Conservation (phyloP, 1,139 yeast genomes). For the Citeromyces hawaiiensis region DNA sequence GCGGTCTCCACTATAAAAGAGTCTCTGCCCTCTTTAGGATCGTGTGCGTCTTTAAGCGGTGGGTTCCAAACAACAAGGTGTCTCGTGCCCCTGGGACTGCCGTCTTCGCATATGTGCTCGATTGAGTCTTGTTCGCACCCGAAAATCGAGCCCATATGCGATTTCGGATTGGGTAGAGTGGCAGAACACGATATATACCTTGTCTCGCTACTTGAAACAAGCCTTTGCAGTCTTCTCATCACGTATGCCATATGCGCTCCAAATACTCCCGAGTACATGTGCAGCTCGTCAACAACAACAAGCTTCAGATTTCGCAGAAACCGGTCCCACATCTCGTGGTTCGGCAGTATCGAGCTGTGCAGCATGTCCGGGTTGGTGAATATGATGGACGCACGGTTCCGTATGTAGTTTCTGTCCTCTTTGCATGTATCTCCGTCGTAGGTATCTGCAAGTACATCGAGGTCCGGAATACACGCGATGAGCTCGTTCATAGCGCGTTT, state of each 20-base stretch:
- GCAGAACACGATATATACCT: slow-evolving; percentile 88
- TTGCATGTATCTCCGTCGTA: slow-evolving; percentile 88
- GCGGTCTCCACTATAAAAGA: slow-evolving; percentile 71
- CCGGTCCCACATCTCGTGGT: slow-evolving; percentile 56
- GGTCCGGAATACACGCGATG: slow-evolving; percentile 26
- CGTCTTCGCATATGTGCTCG: slow-evolving; percentile 55
- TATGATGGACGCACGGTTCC: slow-evolving; percentile 58
- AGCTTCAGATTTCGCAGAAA: slow-evolving; percentile 52
- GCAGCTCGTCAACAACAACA: slow-evolving; percentile 84
- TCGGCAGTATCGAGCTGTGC: slow-evolving; percentile 75
- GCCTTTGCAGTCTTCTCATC: slow-evolving; percentile 60
- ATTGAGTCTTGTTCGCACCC: slow-evolving; percentile 38
- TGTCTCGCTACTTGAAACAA: slow-evolving; percentile 39
- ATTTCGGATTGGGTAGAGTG: slow-evolving; percentile 60
- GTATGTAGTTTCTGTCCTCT: slow-evolving; percentile 33
- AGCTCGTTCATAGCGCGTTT: slow-evolving; percentile 59
- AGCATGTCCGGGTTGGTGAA: slow-evolving; percentile 94
- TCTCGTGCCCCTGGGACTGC: slow-evolving; percentile 77
- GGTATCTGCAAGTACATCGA: slow-evolving; percentile 46
- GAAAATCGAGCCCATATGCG: slow-evolving; percentile 62
- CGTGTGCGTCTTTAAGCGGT: slow-evolving; percentile 46
- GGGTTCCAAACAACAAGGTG: slow-evolving; percentile 78
- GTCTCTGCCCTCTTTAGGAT: slow-evolving; percentile 48
- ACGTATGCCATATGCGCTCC: slow-evolving; percentile 87
- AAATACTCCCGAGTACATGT: slow-evolving; percentile 78